phyloP scores from a whole-genome alignment of 2,329 filamentous ascomycete species.

The Decorospora gaudefroyi region DNA sequence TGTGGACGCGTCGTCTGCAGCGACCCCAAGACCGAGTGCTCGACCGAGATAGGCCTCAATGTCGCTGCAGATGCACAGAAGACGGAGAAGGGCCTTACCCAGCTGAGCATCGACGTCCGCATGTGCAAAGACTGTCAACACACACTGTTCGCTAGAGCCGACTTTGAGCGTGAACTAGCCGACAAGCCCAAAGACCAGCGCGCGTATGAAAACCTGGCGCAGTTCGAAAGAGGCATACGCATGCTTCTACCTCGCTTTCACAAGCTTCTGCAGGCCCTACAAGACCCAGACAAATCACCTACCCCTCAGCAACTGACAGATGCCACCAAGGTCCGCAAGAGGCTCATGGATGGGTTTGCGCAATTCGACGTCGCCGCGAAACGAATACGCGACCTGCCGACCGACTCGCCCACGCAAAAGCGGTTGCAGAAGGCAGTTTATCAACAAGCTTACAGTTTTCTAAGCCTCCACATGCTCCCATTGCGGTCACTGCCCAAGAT shows the following conservation, averaged over 20 bases:
- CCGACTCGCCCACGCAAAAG: constrained; percentile 71
- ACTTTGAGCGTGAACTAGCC: constrained; percentile 73
- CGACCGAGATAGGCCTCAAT: constrained; percentile 78
- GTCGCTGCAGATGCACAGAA: constrained; percentile 60
- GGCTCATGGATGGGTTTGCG: constrained; percentile 83
- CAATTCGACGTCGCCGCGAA: constrained; percentile 85
- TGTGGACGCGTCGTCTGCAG: constrained; percentile 93
- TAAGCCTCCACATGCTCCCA: constrained; percentile 89
- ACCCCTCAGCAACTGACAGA: constrained; percentile 75
- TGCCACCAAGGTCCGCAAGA: constrained; percentile 85
- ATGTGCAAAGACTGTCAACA: constrained; percentile 89
- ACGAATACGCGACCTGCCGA: constrained; percentile 77
- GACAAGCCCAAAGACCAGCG: constrained; percentile 74
- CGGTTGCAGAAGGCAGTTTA: constrained; percentile 81
- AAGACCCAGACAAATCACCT: constrained; percentile 70
- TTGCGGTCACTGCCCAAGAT: constrained; percentile 62
- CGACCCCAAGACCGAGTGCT: constrained; percentile 82
- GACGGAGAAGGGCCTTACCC: constrained; percentile 53
- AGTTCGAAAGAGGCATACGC: constrained; percentile 86
- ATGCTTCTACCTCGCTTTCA: constrained; percentile 84
- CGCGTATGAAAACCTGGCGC: constrained; percentile 79
- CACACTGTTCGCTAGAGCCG: constrained; percentile 72
- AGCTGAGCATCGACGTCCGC: constrained; percentile 76
- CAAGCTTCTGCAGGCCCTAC: constrained; percentile 71
- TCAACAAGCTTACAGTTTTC: constrained; percentile 76